Evolutionary conservation across 352 stramenopile genomes (phyloP).

Genomic region (Thalassiosira hispida): DNA sequence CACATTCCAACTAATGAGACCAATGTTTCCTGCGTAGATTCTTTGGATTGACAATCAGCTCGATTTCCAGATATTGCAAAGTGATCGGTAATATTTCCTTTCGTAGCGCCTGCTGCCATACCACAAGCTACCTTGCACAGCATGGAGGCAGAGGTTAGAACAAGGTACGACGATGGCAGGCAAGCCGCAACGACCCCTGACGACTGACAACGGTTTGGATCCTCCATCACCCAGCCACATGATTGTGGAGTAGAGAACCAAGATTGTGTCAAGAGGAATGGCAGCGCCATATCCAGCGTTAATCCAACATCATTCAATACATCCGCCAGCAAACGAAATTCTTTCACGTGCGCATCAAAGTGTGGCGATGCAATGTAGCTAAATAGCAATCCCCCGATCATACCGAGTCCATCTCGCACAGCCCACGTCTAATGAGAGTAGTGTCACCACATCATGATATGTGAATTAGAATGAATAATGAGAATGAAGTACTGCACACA

Average conservation of each 20-base stretch:
- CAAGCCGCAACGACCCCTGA: not conserved
- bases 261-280: slow-evolving; percentile 28
- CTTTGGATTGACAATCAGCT: slow-evolving; percentile 93
- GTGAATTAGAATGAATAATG: not conserved
- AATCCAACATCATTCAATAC: slow-evolving; percentile 95
- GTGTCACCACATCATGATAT: not conserved
- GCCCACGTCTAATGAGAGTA: slow-evolving; percentile 72
- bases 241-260: not conserved
- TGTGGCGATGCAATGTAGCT: slow-evolving; percentile 89
- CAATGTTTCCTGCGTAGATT: slow-evolving; percentile 94
- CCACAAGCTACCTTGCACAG: slow-evolving; percentile 95
- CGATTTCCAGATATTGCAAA: slow-evolving; percentile 83
- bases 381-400: slow-evolving; percentile 93
- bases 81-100: slow-evolving; percentile 84
- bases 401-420: slow-evolving; percentile 84
- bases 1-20: slow-evolving; percentile 93
- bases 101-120: slow-evolving; percentile 92
- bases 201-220: slow-evolving; percentile 10
- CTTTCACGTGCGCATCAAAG: slow-evolving; percentile 95
- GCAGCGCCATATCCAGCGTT: slow-evolving; percentile 87
- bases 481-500: not conserved
- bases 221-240: no score
- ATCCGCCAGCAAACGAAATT: slow-evolving; percentile 95
- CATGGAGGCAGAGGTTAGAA: slow-evolving; percentile 86
- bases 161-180: slow-evolving; percentile 48